Conservation (phyloP, 2,329 filamentous ascomycete genomes). For the Graphilbum fragrans region DNA sequence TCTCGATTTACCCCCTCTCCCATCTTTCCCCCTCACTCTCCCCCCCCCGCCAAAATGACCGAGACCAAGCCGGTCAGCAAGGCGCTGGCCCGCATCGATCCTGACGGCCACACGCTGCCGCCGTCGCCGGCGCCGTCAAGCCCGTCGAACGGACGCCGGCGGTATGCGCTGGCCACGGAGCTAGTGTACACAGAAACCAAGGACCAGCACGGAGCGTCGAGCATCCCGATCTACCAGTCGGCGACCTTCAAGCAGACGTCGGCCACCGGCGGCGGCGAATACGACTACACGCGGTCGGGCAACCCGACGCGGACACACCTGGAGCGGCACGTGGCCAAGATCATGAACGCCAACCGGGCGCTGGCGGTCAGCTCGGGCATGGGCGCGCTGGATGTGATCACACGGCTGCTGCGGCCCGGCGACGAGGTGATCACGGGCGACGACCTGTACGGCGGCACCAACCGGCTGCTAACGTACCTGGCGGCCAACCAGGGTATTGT, state of each 20-base stretch:
- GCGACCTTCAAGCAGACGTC: conserved; percentile 95
- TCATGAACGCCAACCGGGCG: conserved; percentile 89
- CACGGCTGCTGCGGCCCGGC: conserved; percentile 75
- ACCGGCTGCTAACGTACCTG: conserved; percentile 86
- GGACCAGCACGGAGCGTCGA: conserved; percentile 95
- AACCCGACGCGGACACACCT: conserved; percentile 95
- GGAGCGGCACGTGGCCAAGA: conserved; percentile 93
- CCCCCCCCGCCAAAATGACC: too few relatives aligned
- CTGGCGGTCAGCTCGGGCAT: conserved; percentile 94
- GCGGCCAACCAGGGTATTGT: conserved; percentile 81
- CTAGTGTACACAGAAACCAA: conserved; percentile 91
- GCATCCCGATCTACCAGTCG: conserved; percentile 94
- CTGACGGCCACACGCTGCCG: conserved; percentile 74
- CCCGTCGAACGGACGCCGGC: conserved; percentile 65
- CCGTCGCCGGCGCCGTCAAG: conserved; percentile 90
- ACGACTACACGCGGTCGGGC: conserved; percentile 96
- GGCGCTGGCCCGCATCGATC: conserved; percentile 52
- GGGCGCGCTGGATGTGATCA: conserved; percentile 95
- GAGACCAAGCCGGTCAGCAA: conserved; percentile 26
- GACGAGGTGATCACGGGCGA: conserved; percentile 97
- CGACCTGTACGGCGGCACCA: conserved; percentile 91
- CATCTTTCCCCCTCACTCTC: neutral
- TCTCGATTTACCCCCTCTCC: neutral
- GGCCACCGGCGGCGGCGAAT: conserved; percentile 71
- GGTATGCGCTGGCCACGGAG: conserved; percentile 91